These are phyloP conservation scores for Cyamopsis tetragonoloba DNA, from an alignment of 306 rosid species.

Conservation along the genomic window DNA sequence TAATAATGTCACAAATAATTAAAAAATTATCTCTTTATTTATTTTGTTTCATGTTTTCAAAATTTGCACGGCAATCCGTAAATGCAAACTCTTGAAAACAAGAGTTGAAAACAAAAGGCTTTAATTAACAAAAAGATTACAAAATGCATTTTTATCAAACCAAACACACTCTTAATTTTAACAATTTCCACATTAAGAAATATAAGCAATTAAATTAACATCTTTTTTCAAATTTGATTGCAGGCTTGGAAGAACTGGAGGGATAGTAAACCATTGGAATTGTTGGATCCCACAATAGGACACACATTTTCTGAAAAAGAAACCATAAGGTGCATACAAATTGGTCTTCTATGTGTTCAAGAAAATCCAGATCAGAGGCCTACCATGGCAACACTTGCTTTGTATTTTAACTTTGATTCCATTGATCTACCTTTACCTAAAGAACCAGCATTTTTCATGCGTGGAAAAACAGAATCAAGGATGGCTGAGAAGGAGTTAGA, in stretches of 20 bases:
- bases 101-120: too few species aligned
- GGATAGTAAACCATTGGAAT: background rate
- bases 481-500: background rate
- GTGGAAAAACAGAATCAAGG: slow-evolving; percentile 15
- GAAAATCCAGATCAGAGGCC: slow-evolving; percentile 30
- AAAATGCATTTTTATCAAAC: too few species aligned
- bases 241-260: slow-evolving; percentile 35
- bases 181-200: background rate
- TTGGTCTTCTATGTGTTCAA: slow-evolving; percentile 27
- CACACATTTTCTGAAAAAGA: slow-evolving; percentile 21
- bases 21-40: too few species aligned
- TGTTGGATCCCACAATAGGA: slow-evolving; percentile 23
- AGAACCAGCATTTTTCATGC: slow-evolving; percentile 27
- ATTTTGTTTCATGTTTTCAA: too few species aligned
- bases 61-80: too few species aligned
- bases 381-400: slow-evolving; percentile 27
- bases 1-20: too few species aligned
- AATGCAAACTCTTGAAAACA: too few species aligned
- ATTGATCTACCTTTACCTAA: slow-evolving; percentile 21
- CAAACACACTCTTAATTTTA: too few species aligned
- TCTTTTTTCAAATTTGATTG: background rate
- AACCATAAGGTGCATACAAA: slow-evolving; percentile 17
- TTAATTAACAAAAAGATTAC: too few species aligned
- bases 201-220: background rate
- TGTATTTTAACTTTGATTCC: slow-evolving; percentile 19